Evolutionary conservation across 2,329 filamentous ascomycete species (phyloP), one percentile per base, ranked within the genome.

Genomic region (Aspergillus sp.): DNA sequence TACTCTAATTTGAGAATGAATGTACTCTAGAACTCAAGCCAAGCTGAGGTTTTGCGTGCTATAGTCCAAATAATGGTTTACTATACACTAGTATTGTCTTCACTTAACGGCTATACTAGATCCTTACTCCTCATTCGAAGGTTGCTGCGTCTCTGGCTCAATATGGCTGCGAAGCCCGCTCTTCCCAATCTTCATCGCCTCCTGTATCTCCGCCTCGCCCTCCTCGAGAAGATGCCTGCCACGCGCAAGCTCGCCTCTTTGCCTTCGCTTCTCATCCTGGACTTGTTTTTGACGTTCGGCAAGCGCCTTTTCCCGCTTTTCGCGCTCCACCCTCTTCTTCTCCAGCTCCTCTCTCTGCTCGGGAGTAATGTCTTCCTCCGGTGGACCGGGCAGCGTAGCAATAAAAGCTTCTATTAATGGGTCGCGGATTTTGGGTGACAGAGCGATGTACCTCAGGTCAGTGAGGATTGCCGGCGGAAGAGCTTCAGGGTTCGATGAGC

Each of bases 231-330:
- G 73, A 64, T 76, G 71, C 61, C 76, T 80, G 23, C 79, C 74
- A 56, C 77, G 77, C 38, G 74, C 61, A 50, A 81, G 69, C 34
- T 79, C 77, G 17, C 77, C 70, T 58, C 68, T 71, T 53, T 79
- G 76, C 47, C 71, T 77, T 51, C 72, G 70, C 56, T 81, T 81
- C 31, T 80, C 78, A 59, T 79, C 77, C 48, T 79, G 71, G 3
- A 81, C 80, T 38, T 72, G 71, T 58, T 75, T 76, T 60, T 81
- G 75, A 25, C 80, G 76, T 47, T 81, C 78, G 7, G 74, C 74
- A 52, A 82, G 65, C 7, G 80, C 80, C 38, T 71, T 76, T 60
- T 81, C 77, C n/a, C 80, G 77, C 60, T 76, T 79, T 63, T 80
- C 76, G 5, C 79, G 74, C 48, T 81, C 78, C 17, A 72, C 48